phyloP scores from a whole-genome alignment of 78 protist species.

The Mantamonas sphyraenae region DNA sequence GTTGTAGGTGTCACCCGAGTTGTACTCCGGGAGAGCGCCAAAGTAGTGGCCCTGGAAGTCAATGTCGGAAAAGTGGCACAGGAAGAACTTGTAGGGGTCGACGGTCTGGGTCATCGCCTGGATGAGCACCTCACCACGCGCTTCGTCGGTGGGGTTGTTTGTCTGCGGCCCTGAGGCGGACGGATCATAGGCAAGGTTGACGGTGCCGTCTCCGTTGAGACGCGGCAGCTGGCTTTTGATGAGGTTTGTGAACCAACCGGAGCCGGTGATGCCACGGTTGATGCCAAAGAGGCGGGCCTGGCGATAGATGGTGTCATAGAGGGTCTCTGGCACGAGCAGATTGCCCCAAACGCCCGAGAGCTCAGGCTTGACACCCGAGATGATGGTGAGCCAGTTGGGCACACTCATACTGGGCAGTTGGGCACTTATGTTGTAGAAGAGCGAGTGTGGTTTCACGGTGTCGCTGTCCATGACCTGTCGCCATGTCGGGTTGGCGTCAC shows the following conservation, averaged over 20 bases:
- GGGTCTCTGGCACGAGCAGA: constrained; percentile 27
- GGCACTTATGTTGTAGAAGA: not conserved
- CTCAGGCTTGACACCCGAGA: constrained; percentile 22
- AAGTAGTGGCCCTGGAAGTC: constrained; percentile 22
- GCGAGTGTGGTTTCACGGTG: not conserved
- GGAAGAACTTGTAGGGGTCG: not conserved
- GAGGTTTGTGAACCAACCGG: constrained; percentile 26
- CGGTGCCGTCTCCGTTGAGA: constrained; percentile 24
- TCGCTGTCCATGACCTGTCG: no score
- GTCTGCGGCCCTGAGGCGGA: no score
- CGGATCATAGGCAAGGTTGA: no score
- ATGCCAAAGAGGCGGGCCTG: not conserved
- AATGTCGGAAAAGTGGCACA: not conserved
- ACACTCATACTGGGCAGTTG: constrained; percentile 20
- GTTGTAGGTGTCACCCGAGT: constrained; percentile 12
- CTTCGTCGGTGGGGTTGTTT: not conserved
- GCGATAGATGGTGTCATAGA: not conserved
- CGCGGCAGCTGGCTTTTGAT: not conserved
- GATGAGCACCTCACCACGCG: not conserved
- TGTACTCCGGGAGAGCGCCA: constrained; percentile 5
- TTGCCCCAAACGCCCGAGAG: constrained; percentile 18
- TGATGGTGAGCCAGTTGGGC: constrained; percentile 29
- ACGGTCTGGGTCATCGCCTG: no score
- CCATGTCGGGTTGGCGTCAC: not conserved
- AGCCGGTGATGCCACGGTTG: constrained; percentile 17